Conservation (phyloP, 2,329 filamentous ascomycete genomes). For the Alternaria ventricosa region DNA sequence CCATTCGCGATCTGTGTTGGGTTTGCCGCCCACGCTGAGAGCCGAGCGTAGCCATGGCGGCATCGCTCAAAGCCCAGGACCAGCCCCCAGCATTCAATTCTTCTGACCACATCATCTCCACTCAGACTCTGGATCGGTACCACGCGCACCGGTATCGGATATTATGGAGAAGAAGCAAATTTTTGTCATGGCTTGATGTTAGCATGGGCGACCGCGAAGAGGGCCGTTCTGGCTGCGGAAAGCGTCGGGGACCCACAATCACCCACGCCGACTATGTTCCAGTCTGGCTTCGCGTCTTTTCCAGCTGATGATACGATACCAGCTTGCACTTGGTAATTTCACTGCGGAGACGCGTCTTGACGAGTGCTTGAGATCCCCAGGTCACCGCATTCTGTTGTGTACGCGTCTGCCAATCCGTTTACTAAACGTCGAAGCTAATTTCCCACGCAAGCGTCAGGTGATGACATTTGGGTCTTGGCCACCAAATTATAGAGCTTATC, state of each 20-base stretch:
- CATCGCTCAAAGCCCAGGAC: conserved; percentile 8
- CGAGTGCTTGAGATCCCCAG: neutral
- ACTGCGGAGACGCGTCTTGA: neutral
- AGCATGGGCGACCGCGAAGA: conserved; percentile 13
- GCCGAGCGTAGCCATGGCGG: conserved; percentile 27
- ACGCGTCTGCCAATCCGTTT: neutral
- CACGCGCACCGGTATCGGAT: conserved; percentile 23
- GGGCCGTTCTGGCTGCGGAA: conserved; percentile 24
- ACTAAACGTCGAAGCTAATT: neutral
- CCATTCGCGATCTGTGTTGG: conserved; percentile 8
- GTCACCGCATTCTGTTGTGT: neutral
- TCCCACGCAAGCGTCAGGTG: neutral
- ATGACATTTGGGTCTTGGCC: neutral
- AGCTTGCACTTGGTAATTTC: neutral
- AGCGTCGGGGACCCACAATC: conserved; percentile 24
- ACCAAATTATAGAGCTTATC: neutral
- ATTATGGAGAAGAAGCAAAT: conserved; percentile 10
- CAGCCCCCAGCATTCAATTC: conserved; percentile 8
- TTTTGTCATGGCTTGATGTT: conserved; percentile 7
- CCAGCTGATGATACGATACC: neutral
- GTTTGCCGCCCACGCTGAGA: conserved; percentile 10
- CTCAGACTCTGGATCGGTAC: conserved; percentile 4
- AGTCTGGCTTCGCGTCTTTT: neutral
- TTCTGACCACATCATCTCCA: conserved; percentile 17
- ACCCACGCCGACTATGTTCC: neutral